Evolutionary conservation across 345 rosid species (phyloP).

Genomic region (sweet orange (Citrus sinensis)): DVS_A1.0 CM039164.1:2364001-2364500

Average conservation of each 20-base stretch:
- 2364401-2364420: neutral
- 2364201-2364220: neutral
- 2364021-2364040: no score
- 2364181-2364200: neutral
- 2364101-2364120: neutral
- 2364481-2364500: no score
- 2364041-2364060: neutral
- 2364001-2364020: no score
- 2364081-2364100: no score
- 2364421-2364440: neutral
- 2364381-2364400: neutral
- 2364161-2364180: neutral
- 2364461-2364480: no score
- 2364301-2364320: constrained; percentile 21
- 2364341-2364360: constrained; percentile 2
- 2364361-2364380: neutral
- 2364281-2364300: neutral
- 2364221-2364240: neutral
- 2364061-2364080: neutral
- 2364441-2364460: neutral
- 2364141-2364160: neutral
- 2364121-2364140: neutral
- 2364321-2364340: constrained; percentile 21
- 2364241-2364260: neutral
- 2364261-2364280: neutral